phyloP scores from a whole-genome alignment of 352 stramenopile genomes.

The Pythium plurisporium region DNA sequence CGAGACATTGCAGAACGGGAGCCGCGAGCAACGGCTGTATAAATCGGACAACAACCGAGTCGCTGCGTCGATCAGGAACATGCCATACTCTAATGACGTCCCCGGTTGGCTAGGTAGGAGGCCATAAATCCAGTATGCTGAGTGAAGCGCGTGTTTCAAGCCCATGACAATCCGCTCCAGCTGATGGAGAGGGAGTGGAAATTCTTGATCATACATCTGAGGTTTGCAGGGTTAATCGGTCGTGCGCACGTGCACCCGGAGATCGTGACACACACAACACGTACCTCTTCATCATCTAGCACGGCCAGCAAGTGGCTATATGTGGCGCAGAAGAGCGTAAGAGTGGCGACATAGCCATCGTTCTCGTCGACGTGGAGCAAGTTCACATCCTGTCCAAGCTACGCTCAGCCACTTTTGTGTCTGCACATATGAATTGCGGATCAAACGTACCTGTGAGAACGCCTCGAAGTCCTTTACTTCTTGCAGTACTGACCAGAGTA shows the following conservation, averaged over 20 bases:
- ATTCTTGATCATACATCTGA: conserved; percentile 74
- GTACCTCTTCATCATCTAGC: conserved; percentile 67
- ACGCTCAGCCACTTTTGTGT: too few relatives aligned
- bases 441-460: conserved; percentile 34
- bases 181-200: conserved; percentile 58
- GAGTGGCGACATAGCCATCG: conserved; percentile 42
- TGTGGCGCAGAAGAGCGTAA: conserved; percentile 51
- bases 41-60: conserved; percentile 57
- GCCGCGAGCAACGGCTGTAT: conserved; percentile 64
- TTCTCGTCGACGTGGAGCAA: conserved; percentile 33
- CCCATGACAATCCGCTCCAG: conserved; percentile 56
- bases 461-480: conserved; percentile 50
- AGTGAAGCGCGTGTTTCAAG: conserved; percentile 53
- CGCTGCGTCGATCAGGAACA: conserved; percentile 51
- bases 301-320: conserved; percentile 67
- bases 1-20: conserved; percentile 69
- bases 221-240: too few relatives aligned
- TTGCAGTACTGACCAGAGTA: conserved; percentile 63
- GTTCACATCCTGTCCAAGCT: conserved; percentile 32
- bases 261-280: not conserved
- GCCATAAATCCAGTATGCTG: conserved; percentile 45
- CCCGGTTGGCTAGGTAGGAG: conserved; percentile 26
- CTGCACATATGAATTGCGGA: conserved; percentile 19
- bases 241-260: too few relatives aligned
- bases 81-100: conserved; percentile 31